Evolutionary conservation across 2,329 filamentous ascomycete genomes (phyloP).

Genomic region (Sporothrix pallida): DNA sequence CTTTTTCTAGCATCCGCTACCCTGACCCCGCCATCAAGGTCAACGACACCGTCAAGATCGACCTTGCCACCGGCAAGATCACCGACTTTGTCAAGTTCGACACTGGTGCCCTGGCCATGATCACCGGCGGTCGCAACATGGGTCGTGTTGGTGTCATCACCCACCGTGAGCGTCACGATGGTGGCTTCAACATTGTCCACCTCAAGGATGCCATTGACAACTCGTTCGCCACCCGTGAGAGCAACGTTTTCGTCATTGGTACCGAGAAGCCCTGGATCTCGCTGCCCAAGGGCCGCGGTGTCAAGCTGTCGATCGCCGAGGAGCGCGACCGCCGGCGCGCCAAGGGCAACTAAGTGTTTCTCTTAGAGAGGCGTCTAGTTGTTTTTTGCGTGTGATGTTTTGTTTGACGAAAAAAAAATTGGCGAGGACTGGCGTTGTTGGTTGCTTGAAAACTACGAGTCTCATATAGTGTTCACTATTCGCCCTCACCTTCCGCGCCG

Average conservation of each 20-base stretch:
- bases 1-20: conserved; percentile 85
- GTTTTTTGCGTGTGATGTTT: background rate
- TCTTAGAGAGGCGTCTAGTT: background rate
- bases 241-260: conserved; percentile 99
- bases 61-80: conserved; percentile 97
- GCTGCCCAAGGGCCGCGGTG: conserved; percentile 99
- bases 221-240: conserved; percentile 98
- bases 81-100: conserved; percentile 98
- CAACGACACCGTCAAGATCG: conserved; percentile 99
- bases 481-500: background rate
- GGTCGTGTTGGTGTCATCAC: conserved; percentile 99
- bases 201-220: conserved; percentile 99
- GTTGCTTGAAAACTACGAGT: conserved; percentile 9
- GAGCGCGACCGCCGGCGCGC: conserved; percentile 98
- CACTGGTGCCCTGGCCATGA: conserved; percentile 97
- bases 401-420: conserved; percentile 15
- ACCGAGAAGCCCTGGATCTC: conserved; percentile 99
- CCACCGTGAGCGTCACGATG: conserved; percentile 99
- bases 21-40: conserved; percentile 98
- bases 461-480: no score
- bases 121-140: conserved; percentile 99
- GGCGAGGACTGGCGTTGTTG: conserved; percentile 33
- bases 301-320: conserved; percentile 99
- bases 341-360: conserved; percentile 51
- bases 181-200: conserved; percentile 99